Base-by-base conservation (phyloP, 352 stramenopile species). In the Sclerospora graminicola region DNA sequence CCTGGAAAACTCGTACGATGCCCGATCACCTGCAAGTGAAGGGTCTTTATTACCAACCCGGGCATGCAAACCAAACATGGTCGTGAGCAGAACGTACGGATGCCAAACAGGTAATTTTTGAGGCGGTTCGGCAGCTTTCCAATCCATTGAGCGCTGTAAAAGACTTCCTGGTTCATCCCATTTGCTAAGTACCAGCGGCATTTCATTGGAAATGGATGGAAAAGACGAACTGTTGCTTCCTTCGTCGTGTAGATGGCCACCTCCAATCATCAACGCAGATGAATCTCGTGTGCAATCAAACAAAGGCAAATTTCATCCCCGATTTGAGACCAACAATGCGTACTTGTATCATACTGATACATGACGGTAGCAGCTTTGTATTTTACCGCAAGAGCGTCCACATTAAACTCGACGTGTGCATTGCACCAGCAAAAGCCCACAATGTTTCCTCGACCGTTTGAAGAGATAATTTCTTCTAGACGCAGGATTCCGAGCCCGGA, bases 61-160 rank as follows among this genome's bases (percentile, higher is more conserved):
- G 7, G 80, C 76, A 41, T 89, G 75, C 72, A 92, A 84, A 2
- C 80, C 80, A 35, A 89, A 92, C 8, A 92, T 60, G 23, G 80
- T 92, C 20, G 80, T 89, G 7, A 92, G 51, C 14, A 92, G 54
- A 11, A 89, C 78, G 19, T 85, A 92, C 13, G 80, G 77, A 51
- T 92, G 80, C 80, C 80, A 92, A 24, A 89, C 69, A 10, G 80
- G 80, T 7, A 87, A 62, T 41, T 91, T 84, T 44, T 89, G 76
- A 4, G 71, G 70, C 11, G 57, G 71, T 26, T 83, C 70, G 5
- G 52, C 35, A 13, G 71, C 62, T 60, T 92, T 89, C 79, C 75
- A 88, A 31, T 87, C 74, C 76, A 88, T 88, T 0, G 73, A 68
- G 32, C 73, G 46, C 39, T 88, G 75, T 13, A 86, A 23, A 18